Evolutionary conservation across 2,329 filamentous ascomycete genomes (phyloP).

Genomic region (Arthrobotrys conoides): DNA sequence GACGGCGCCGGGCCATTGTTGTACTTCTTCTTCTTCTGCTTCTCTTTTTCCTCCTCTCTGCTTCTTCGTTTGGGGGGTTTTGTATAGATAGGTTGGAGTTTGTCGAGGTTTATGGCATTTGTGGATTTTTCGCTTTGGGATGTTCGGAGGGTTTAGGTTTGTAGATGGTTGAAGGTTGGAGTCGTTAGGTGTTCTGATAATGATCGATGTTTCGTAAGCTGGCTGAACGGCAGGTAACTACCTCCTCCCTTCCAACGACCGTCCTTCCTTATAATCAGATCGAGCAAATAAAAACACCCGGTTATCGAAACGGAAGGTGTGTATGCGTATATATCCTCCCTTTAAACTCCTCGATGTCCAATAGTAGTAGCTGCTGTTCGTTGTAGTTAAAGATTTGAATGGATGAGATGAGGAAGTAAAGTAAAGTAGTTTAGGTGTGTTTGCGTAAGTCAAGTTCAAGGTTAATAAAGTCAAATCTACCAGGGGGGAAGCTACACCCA

Average conservation of each 20-base stretch:
- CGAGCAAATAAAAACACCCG: not conserved
- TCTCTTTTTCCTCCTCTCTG: not conserved
- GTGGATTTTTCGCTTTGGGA: too few species aligned
- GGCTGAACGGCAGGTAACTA: conserved; percentile 2
- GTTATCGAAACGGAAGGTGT: conserved; percentile 15
- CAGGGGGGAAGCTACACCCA: not conserved
- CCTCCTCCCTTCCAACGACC: not conserved
- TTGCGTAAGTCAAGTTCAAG: conserved; percentile 5
- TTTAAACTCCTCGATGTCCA: not conserved
- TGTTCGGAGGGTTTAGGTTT: too few species aligned
- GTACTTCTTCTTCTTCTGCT: not conserved
- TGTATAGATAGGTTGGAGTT: not conserved
- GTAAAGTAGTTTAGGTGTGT: too few species aligned
- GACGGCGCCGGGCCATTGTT: conserved; percentile 72
- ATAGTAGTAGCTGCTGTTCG: not conserved
- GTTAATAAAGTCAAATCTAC: not conserved
- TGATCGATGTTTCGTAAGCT: not conserved
- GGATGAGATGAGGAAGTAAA: not conserved
- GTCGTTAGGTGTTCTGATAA: conserved; percentile 7
- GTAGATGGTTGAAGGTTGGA: too few species aligned
- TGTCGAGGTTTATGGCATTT: not conserved
- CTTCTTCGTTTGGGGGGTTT: not conserved
- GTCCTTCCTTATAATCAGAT: not conserved
- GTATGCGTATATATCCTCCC: not conserved
- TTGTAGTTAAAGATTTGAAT: too few species aligned